Evolutionary conservation across 1,284 basidiomycete species (phyloP), one percentile per base, ranked within the genome.

Genomic region (Microbotryomycetes sp.): DNA sequence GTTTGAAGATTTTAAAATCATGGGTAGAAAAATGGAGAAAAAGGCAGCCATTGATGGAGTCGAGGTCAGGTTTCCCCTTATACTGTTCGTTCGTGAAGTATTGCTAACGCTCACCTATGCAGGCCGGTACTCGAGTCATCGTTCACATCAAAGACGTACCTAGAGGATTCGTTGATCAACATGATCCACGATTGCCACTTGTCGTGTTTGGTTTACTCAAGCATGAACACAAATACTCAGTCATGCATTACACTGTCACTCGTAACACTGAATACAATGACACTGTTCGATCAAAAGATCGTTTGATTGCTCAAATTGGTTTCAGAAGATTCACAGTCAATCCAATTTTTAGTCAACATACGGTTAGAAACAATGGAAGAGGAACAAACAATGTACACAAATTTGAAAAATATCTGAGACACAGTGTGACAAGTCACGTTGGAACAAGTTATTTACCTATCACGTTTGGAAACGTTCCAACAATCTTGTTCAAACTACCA

Each of bases 351-450:
- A 93, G 90, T 67, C 92, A 97, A 72, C 92, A 93, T 72, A 86
- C 88, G 4, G 60, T 67, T 22, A 84, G 87, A 23, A 91, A 91
- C 12, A 90, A 92, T 7, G 88, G 88, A 6, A 89, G 87, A 73
- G 91, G 92, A 7, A 80, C 85, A 47, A 98, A 98, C 80, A 97
- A 97, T 70, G 92, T 96, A 1, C 93, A 98, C 81, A 98, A 97
- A 74, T 96, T 89, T 62, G 92, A 97, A 76, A 83, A 89, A n/a
- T 98, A 86, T 78, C 79, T 98, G 28, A 84, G 88, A 46, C 90
- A 89, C 70, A 87, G 89, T 2, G 67, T 71, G 36, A 62, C 80
- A 32, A 90, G 91, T 1, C 83, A 81, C 54, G 86, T 96, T 22
- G 90, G 87, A 1, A 94, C 91, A 3, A 83, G 86, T 1, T 97